These are phyloP conservation scores for Pseudogymnoascus sp. DNA, from an alignment of 2,329 filamentous ascomycete species.

Conservation along the genomic window DNA sequence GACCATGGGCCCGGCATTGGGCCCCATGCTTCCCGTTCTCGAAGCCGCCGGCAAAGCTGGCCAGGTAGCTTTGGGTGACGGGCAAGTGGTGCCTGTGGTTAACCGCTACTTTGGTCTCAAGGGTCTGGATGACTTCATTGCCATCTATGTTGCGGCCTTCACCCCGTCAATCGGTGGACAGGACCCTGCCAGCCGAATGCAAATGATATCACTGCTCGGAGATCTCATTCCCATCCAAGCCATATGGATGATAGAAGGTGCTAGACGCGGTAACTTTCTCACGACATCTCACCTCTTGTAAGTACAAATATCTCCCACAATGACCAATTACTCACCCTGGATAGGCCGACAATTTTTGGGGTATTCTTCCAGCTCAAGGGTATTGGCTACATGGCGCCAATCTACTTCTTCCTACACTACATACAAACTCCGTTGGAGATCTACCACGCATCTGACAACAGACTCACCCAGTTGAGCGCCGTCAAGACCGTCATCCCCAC, in stretches of 20 bases:
- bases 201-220: conserved; percentile 22
- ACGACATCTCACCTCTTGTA: conserved; percentile 22
- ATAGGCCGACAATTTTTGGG: conserved; percentile 23
- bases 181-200: conserved; percentile 17
- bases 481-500: conserved; percentile 27
- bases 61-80: conserved; percentile 9
- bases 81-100: conserved; percentile 11
- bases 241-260: conserved; percentile 27
- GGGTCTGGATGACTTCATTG: conserved; percentile 18
- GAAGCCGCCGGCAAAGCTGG: conserved; percentile 13
- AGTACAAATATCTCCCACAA: conserved; percentile 2
- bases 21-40: conserved; percentile 17
- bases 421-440: conserved; percentile 28
- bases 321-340: conserved; percentile 7
- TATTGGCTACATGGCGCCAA: conserved; percentile 27
- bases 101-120: conserved; percentile 17
- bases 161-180: conserved; percentile 17
- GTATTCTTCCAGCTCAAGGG: conserved; percentile 26
- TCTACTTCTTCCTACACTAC: conserved; percentile 34
- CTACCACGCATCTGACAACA: conserved; percentile 29
- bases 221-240: conserved; percentile 25
- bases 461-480: conserved; percentile 25
- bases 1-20: not conserved
- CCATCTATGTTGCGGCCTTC: conserved; percentile 20
- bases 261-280: conserved; percentile 24